These are phyloP conservation scores for Colletotrichum sublineola DNA, from an alignment of 2,329 filamentous ascomycete genomes.

Conservation along the genomic window DNA sequence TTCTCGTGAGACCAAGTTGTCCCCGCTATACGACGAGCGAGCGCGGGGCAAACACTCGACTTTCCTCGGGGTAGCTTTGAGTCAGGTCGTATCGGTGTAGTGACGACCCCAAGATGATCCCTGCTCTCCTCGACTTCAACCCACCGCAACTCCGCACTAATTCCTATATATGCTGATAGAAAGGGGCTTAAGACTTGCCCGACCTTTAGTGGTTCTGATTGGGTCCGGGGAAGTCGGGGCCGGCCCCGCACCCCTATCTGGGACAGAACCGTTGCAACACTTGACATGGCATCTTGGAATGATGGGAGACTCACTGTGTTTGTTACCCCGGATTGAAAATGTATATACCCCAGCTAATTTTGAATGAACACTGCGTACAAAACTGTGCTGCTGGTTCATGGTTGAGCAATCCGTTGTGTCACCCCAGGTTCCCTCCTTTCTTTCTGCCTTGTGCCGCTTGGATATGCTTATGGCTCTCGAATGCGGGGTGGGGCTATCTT, in stretches of 20 bases:
- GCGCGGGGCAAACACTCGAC: conserved; percentile 27
- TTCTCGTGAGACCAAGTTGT: conserved; percentile 34
- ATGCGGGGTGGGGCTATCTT: conserved; percentile 28
- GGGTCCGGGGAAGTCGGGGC: conserved; percentile 39
- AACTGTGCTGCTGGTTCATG: conserved; percentile 22
- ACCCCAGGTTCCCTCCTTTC: conserved; percentile 17
- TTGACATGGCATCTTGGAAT: conserved; percentile 15
- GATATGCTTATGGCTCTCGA: conserved; percentile 21
- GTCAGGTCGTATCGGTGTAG: conserved; percentile 34
- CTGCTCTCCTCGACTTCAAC: conserved; percentile 12
- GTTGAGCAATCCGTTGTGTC: background rate
- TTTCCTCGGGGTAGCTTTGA: conserved; percentile 39
- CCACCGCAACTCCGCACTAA: conserved; percentile 26
- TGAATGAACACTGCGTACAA: conserved; percentile 24
- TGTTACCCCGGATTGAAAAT: conserved; percentile 34
- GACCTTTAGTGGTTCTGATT: conserved; percentile 5
- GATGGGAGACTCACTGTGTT: conserved; percentile 9
- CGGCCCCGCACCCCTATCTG: conserved; percentile 23
- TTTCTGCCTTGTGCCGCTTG: background rate
- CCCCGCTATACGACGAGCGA: conserved; percentile 40
- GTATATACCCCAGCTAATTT: conserved; percentile 16
- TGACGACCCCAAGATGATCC: conserved; percentile 27
- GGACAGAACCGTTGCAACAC: conserved; percentile 17
- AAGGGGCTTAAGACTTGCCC: conserved; percentile 28
- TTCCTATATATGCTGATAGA: too few relatives aligned